Percentiles rank a stretch among this genome's conserved stretches.
Conservation (phyloP, 164 flowering plant species). For the Tinospora cordifolia region DNA sequence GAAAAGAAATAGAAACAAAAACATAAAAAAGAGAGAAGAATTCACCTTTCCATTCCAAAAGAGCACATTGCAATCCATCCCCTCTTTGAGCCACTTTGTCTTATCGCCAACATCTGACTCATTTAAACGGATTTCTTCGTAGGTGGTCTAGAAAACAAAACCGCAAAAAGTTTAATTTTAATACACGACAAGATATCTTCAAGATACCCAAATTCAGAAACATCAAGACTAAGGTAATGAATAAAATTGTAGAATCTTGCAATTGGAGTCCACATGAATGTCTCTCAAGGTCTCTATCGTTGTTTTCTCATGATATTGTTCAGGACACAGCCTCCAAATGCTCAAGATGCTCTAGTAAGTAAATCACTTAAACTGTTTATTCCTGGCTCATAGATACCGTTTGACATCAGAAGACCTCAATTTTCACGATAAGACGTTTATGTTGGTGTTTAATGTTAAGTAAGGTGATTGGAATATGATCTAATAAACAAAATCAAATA, state of each 20-base stretch:
- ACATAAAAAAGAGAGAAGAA: background rate
- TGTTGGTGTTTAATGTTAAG: background rate
- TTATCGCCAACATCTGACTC: conserved; percentile 68
- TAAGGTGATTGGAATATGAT: background rate
- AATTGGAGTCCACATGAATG: background rate
- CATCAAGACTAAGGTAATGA: background rate
- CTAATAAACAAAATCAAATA: background rate
- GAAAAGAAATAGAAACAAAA: background rate
- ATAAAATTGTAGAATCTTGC: background rate
- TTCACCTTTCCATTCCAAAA: conserved; percentile 87
- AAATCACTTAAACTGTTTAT: no score
- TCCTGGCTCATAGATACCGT: no score
- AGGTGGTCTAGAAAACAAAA: conserved; percentile 43
- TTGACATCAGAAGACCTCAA: background rate
- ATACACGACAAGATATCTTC: background rate
- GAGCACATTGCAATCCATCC: conserved; percentile 87
- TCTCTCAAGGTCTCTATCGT: background rate
- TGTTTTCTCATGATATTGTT: no score
- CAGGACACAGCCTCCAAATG: no score
- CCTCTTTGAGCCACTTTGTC: conserved; percentile 86
- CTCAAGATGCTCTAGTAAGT: no score
- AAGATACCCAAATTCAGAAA: background rate
- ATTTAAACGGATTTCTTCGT: conserved; percentile 74
- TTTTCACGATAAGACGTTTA: background rate
- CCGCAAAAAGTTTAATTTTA: background rate